Evolutionary conservation across 441 rosid species (phyloP), one percentile per base, ranked within the genome.

Genomic region (Kokia cookei): DNA sequence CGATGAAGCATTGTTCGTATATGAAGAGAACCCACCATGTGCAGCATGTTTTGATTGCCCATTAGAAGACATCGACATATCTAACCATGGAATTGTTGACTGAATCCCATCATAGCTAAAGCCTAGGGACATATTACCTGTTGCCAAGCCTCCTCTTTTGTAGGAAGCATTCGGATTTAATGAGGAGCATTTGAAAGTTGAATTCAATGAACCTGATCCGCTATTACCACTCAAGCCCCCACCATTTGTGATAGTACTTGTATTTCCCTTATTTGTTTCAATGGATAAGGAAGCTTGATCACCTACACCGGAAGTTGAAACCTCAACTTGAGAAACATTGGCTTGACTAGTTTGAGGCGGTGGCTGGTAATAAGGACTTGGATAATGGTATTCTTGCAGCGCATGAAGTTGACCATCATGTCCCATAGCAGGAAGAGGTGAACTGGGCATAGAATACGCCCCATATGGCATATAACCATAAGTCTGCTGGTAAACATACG

Each of bases 71-170:
- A 78, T 22, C 2, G 86, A 77, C 37, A 79, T 71, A 79, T 86
- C 90, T 8, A 79, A 67, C 89, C 85, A 84, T 3, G 88, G 81
- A 14, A 77, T 11, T 57, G 84, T 74, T 5, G 87, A 80, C 53
- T 82, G 89, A 77, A 74, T 81, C 62, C 81, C 87, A 50, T 81
- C 88, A 84, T 73, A 86, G 51, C 78, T 81, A 75, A 81, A 90
- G 72, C 79, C 77, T 68, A 80, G 61, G 22, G 82, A 73, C 54
- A 72, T 66, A 66, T 77, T 54, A 67, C 79, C 77, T 63, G 85
- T 24, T 13, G 85, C 82, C 13, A 71, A 24, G 55, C 83, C 75
- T 76, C 81, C 86, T 81, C 85, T 84, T 45, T 82, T 79, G 11
- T 84, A 80, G 26, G 83, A 79, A 70, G 79, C 78, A 80, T 86